Evolutionary conservation across 169 alveolate genomes (phyloP).

Genomic region (Plasmodium billcollinsi): DNA sequence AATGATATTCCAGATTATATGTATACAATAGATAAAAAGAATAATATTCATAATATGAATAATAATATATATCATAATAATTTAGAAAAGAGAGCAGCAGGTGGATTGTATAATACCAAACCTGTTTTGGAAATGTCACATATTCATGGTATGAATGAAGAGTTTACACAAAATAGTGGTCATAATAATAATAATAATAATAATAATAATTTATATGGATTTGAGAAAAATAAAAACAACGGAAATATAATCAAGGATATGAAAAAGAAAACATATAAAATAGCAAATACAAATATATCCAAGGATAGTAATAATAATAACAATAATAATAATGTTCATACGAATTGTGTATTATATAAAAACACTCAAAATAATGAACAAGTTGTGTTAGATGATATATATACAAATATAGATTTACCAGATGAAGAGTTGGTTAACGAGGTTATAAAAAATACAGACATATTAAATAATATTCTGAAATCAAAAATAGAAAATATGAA

Average conservation of each 20-base stretch:
- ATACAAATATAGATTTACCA: constrained; percentile 25
- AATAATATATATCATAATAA: no score
- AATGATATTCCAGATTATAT: no score
- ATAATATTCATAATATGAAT: no score
- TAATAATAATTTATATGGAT: no score
- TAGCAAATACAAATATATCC: neutral
- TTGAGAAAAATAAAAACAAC: neutral
- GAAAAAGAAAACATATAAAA: neutral
- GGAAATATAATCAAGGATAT: neutral
- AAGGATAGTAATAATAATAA: constrained; percentile 1
- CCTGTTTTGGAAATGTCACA: no score
- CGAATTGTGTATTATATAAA: neutral
- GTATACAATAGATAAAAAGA: no score
- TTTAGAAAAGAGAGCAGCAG: no score
- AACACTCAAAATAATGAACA: neutral
- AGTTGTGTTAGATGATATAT: constrained; percentile 4
- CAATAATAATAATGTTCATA: neutral
- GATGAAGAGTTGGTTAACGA: constrained; percentile 64
- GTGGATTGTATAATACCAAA: no score
- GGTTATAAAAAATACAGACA: constrained; percentile 44
- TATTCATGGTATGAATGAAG: no score
- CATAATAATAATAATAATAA: no score
- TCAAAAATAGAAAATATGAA: constrained; percentile 53
- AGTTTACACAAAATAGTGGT: no score
- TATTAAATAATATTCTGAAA: constrained; percentile 59